Evolutionary conservation across 2,329 filamentous ascomycete genomes (phyloP), one percentile per base, ranked within the genome.

Genomic region (Zymoseptoria brevis): DNA sequence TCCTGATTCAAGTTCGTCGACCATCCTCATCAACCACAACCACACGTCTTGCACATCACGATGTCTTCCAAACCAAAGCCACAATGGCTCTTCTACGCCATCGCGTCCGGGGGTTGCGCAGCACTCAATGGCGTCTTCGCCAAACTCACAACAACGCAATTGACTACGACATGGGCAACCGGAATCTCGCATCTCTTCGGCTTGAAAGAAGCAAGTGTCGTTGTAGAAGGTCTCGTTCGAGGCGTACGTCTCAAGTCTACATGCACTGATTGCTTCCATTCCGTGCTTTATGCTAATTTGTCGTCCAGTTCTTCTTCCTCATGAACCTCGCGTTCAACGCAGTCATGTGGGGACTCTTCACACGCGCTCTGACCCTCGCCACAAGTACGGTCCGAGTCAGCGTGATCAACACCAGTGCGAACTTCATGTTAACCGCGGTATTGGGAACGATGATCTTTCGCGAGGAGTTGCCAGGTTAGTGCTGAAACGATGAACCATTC

Each of bases 321-420:
- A 79, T 92, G 11, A 93, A 91, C 68, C 79, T 91, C 51, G 73
- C 81, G 55, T 91, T 90, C 74, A 90, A 91, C 69, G 87, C 83
- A 56, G 78, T 90, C 74, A 93, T 93, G 89, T 93, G 89, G 89
- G 85, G 87, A 0, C 81, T 93, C 53, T 93, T 92, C 76, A 93
- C 89, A 6, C 82, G 84, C 54, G 89, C 89, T 56, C 81, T 93
- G n/a, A 84, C 88, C 0, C 81, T 83, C 19, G 87, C 88, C 13
- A 81, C 83, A 59, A 90, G 87, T 1, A 90, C 89, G 8, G 89
- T 89, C 0, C 87, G 90, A 69, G 89, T 92, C 54, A 87, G 84
- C 65, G 87, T 93, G 71, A 84, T 93, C 73, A 93, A 93, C 73
- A 92, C 89, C 2, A 89, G 87, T 13, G 81, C 87, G 58, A 93